Percentiles rank a stretch among this genome's conserved stretches.
These are phyloP conservation scores for Mycosarcoma maydis DNA, from an alignment of 1,284 basidiomycete genomes.

Conservation along the genomic window DNA sequence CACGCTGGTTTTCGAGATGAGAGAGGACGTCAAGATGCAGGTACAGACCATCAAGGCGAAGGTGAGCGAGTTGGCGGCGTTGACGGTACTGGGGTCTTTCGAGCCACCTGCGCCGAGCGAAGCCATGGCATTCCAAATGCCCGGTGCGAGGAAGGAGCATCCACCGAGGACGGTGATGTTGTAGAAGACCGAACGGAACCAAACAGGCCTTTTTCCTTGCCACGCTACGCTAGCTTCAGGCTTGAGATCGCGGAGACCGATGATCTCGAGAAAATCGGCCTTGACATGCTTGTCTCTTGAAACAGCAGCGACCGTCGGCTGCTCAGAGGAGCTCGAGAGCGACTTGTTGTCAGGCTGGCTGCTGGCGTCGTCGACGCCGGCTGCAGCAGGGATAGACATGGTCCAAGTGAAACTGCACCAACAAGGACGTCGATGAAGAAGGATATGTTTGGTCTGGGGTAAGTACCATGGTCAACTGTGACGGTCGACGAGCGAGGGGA, in stretches of 20 bases:
- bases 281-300: slow-evolving; percentile 4
- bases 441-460: too few species aligned
- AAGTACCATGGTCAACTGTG: too few species aligned
- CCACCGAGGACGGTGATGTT: slow-evolving; percentile 65
- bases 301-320: not conserved
- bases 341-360: slow-evolving; percentile 28
- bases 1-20: slow-evolving; percentile 58
- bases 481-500: too few species aligned
- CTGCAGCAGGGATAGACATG: slow-evolving; percentile 16
- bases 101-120: slow-evolving; percentile 65
- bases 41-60: slow-evolving; percentile 67
- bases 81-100: slow-evolving; percentile 59
- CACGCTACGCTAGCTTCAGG: slow-evolving; percentile 31
- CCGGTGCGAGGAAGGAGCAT: slow-evolving; percentile 66
- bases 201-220: slow-evolving; percentile 29
- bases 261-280: slow-evolving; percentile 18
- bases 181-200: slow-evolving; percentile 54
- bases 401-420: not conserved
- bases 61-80: slow-evolving; percentile 67
- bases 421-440: not conserved
- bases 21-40: slow-evolving; percentile 43
- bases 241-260: slow-evolving; percentile 40
- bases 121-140: slow-evolving; percentile 65
- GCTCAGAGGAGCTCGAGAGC: slow-evolving; percentile 8
- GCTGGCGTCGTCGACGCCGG: slow-evolving; percentile 8